These are phyloP conservation scores for Solanum appendiculatum DNA, from an alignment of 257 asterid species.

Conservation along the genomic window DNA sequence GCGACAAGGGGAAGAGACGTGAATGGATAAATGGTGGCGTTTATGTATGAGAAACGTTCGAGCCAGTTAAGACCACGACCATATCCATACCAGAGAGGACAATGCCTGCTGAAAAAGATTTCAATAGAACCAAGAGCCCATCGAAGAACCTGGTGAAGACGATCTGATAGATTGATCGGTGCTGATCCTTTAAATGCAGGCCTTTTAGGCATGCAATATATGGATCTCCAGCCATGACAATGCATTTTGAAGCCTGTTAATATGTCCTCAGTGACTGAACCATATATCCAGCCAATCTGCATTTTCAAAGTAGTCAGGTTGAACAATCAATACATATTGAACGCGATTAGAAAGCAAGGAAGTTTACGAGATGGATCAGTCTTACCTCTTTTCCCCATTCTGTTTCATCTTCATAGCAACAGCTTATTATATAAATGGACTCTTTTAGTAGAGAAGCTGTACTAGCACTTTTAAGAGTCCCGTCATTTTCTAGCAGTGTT, in stretches of 20 bases:
- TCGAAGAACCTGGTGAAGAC: constrained; percentile 26
- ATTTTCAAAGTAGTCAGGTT: neutral
- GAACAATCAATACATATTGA: neutral
- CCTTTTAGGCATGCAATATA: constrained; percentile 17
- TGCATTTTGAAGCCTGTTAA: constrained; percentile 32
- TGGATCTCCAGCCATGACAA: constrained; percentile 34
- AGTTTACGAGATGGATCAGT: neutral
- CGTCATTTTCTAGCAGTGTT: constrained; percentile 15
- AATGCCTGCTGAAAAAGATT: constrained; percentile 17
- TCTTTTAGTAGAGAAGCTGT: constrained; percentile 23
- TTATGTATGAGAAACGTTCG: constrained; percentile 19
- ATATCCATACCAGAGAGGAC: constrained; percentile 26
- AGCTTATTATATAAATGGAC: constrained; percentile 25
- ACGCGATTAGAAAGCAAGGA: neutral
- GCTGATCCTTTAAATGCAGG: constrained; percentile 28
- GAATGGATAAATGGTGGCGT: constrained; percentile 17
- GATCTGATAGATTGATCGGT: constrained; percentile 27
- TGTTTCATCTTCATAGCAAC: constrained; percentile 34
- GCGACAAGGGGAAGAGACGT: constrained; percentile 18
- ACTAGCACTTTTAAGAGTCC: constrained; percentile 6
- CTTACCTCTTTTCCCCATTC: constrained; percentile 32
- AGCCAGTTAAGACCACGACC: constrained; percentile 21
- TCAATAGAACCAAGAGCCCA: constrained; percentile 34
- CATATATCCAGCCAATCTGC: constrained; percentile 32
- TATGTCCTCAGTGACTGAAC: constrained; percentile 33